Conservation (phyloP, 352 stramenopile species). For the Phytophthora hybrid region DNA sequence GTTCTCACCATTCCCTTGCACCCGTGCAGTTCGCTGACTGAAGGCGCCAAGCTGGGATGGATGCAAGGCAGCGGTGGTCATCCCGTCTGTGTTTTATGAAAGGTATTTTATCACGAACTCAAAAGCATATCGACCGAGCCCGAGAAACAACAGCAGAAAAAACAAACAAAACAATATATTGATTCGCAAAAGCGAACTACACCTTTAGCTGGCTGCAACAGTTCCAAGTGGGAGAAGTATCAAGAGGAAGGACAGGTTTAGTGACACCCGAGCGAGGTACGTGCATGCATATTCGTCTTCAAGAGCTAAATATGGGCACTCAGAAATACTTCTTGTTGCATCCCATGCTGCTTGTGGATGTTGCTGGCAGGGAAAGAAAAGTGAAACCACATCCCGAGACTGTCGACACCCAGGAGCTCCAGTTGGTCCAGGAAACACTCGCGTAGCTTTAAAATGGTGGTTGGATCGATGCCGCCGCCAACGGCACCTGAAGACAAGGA, state of each 20-base stretch:
- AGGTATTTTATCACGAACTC: conserved; percentile 46
- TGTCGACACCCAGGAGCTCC: background rate
- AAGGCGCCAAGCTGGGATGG: background rate
- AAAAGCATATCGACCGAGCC: conserved; percentile 24
- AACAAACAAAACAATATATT: conserved; percentile 44
- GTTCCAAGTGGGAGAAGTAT: too few species aligned
- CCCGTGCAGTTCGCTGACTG: conserved; percentile 11
- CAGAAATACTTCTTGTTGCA: conserved; percentile 1
- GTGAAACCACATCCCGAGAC: conserved; percentile 23
- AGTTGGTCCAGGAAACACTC: background rate
- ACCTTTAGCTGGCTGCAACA: conserved; percentile 6
- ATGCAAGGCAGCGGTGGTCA: conserved; percentile 16
- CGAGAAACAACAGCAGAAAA: conserved; percentile 25
- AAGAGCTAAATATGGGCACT: background rate
- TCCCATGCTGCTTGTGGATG: conserved; percentile 13
- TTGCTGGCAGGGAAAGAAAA: background rate
- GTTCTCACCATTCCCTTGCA: conserved; percentile 9
- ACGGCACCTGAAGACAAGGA: conserved; percentile 48
- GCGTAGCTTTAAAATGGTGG: conserved; percentile 27
- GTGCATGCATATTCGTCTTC: background rate
- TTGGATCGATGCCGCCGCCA: conserved; percentile 36
- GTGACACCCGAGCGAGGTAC: too few species aligned
- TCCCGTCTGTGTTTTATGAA: conserved; percentile 36
- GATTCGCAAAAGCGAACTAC: conserved; percentile 26
- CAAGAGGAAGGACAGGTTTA: too few species aligned